Conservation (phyloP, 139 green algal species). For the Tetradesmus obliquus region DNA sequence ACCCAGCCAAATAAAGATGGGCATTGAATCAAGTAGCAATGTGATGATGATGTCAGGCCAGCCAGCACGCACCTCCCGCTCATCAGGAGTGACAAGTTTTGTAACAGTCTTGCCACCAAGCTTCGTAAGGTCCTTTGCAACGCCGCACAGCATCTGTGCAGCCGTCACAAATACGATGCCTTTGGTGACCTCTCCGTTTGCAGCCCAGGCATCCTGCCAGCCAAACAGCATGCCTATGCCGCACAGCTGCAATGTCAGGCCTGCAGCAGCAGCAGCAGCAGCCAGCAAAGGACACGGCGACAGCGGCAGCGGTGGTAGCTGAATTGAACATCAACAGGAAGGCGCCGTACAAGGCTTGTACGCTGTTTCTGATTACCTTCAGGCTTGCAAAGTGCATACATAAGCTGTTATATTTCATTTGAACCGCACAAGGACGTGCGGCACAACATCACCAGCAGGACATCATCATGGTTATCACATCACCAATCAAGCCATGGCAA, state of each 20-base stretch:
- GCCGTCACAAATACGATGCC: slow-evolving; percentile 34
- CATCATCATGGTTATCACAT: too few relatives aligned
- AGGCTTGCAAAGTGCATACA: too few relatives aligned
- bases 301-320: not conserved
- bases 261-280: slow-evolving; percentile 11
- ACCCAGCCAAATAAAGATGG: not conserved
- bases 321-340: not conserved
- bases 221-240: slow-evolving; percentile 75
- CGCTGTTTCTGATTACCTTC: too few relatives aligned
- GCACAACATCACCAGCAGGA: too few relatives aligned
- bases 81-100: slow-evolving; percentile 88
- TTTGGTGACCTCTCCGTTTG: slow-evolving; percentile 23
- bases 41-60: not conserved
- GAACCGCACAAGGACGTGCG: too few relatives aligned
- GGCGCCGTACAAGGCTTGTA: too few relatives aligned
- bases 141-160: slow-evolving; percentile 80
- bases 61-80: slow-evolving; percentile 60
- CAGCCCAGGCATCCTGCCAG: slow-evolving; percentile 74
- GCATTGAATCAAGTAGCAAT: too few relatives aligned
- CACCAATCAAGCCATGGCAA: too few relatives aligned
- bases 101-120: slow-evolving; percentile 88
- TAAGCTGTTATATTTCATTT: too few relatives aligned
- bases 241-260: slow-evolving; percentile 27
- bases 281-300: not conserved
- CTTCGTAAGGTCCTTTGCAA: slow-evolving; percentile 93